Evolutionary conservation across 2,329 filamentous ascomycete species (phyloP), one percentile per base, ranked within the genome.

Genomic region (Alternaria gaisen): DNA sequence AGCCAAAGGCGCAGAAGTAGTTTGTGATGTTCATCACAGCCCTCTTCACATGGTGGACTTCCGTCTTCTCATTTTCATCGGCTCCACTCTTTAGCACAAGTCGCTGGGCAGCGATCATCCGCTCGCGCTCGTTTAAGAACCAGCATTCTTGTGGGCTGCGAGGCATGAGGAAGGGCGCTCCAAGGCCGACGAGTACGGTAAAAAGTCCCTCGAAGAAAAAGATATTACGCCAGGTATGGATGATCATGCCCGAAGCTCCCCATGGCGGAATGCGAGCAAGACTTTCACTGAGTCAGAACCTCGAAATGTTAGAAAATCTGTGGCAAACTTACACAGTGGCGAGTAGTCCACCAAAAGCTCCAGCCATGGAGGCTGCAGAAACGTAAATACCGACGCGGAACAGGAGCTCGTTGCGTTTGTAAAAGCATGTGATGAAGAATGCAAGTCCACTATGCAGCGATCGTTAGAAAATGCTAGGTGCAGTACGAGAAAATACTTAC

Each of bases 201-300:
- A 87, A 67, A 42, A 87, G 72, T 0, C 86, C 87, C 70, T 88
- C 86, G 60, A 89, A 88, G 76, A 88, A 87, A 79, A 88, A 88
- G 66, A 89, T 89, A 51, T 77, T 76, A 32, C 73, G 71, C 75
- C 74, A 79, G 0, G 80, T 83, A 64, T 83, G 78, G 53, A 88
- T 80, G 28, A 69, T 77, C 60, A 79, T 79, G 2, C 75, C 62
- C 0, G 72, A 76, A 7, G 78, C 70, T 0, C 86, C 86, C 84
- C 85, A 88, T 34, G 77, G 69, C 5, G 85, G 85, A 44, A 88
- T 84, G 7, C 70, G 70, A 22, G 76, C 66, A 51, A 77, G 70
- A 4, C 73, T 78, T 20, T 52, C 30, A 1, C 24, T 20, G 7
- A 8, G 3, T 46, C 3, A 46, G 42, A 24, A 3, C 18, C 11